A percentile compares a stretch with the other conserved stretches of the same genome.
phyloP scores from a whole-genome alignment of 768 basidiomycete species.

The Galerina sulciceps region DNA sequence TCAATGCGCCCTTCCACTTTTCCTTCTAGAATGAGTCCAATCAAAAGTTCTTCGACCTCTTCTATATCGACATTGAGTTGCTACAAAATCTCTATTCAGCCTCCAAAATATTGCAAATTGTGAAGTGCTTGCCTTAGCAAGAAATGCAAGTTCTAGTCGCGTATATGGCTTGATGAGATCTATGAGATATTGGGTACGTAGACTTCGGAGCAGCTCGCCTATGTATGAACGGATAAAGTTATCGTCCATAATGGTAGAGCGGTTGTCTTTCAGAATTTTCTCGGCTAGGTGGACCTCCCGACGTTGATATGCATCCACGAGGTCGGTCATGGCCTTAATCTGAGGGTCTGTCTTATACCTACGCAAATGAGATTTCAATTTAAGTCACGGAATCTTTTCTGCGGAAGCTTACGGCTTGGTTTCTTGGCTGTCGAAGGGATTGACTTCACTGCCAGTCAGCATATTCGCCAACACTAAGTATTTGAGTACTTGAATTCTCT shows the following conservation, averaged over 20 bases:
- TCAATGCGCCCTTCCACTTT: slow-evolving; percentile 97
- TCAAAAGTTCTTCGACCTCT: slow-evolving; percentile 93
- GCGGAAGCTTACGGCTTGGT: slow-evolving; percentile 84
- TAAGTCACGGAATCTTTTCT: not conserved
- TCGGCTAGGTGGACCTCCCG: slow-evolving; percentile 98
- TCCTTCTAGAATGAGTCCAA: slow-evolving; percentile 94
- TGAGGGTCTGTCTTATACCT: slow-evolving; percentile 96
- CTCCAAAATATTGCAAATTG: not conserved
- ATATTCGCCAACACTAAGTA: slow-evolving; percentile 98
- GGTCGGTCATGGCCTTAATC: slow-evolving; percentile 97
- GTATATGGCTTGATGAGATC: slow-evolving; percentile 99
- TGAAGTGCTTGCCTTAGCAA: slow-evolving; percentile 71
- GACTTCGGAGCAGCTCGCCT: slow-evolving; percentile 90
- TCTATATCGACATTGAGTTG: slow-evolving; percentile 93
- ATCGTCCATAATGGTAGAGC: slow-evolving; percentile 95
- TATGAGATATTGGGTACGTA: slow-evolving; percentile 95
- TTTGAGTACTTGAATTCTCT: slow-evolving; percentile 97
- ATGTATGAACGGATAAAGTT: slow-evolving; percentile 94
- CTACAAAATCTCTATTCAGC: slow-evolving; percentile 40
- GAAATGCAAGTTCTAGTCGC: slow-evolving; percentile 88
- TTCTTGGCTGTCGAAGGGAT: slow-evolving; percentile 99
- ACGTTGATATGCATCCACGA: slow-evolving; percentile 95
- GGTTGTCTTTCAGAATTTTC: slow-evolving; percentile 92
- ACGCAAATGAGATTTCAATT: not conserved
- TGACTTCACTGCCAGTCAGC: slow-evolving; percentile 97